A percentile compares a stretch with the other conserved stretches of the same genome.
phyloP scores from a whole-genome alignment of 108 stramenopile genomes.

The Seminavis robusta region DNA sequence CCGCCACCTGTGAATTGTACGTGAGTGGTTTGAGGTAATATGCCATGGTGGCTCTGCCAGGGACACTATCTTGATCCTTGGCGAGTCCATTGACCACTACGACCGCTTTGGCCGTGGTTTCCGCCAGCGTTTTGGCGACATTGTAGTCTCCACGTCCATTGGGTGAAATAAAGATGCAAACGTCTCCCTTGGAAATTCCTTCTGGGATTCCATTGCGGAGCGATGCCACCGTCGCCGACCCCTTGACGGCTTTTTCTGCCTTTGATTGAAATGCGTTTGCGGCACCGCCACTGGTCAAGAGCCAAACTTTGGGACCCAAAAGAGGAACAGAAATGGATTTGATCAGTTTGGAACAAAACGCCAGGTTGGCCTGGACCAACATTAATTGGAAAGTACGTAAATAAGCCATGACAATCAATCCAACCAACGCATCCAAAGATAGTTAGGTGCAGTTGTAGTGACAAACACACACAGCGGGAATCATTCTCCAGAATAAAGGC shows the following conservation, averaged over 20 bases:
- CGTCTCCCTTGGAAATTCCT: constrained; percentile 9
- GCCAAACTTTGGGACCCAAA: constrained; percentile 46
- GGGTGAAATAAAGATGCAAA: constrained; percentile 59
- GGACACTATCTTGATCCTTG: constrained; percentile 53
- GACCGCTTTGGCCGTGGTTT: constrained; percentile 18
- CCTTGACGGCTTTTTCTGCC: constrained; percentile 32
- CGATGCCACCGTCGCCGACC: constrained; percentile 7
- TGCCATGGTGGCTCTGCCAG: constrained; percentile 63
- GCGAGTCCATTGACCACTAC: constrained; percentile 72
- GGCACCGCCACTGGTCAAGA: constrained; percentile 46
- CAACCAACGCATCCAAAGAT: too few species aligned
- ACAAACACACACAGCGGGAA: too few species aligned
- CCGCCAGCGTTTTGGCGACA: constrained; percentile 43
- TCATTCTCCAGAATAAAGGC: not conserved
- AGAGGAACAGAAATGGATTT: constrained; percentile 23
- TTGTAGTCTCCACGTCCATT: constrained; percentile 48
- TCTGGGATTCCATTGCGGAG: constrained; percentile 13
- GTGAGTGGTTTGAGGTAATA: constrained; percentile 76
- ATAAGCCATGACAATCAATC: too few species aligned
- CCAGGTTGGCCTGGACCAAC: constrained; percentile 39
- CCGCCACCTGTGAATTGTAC: constrained; percentile 76
- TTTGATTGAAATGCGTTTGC: constrained; percentile 34
- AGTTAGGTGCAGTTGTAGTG: too few species aligned
- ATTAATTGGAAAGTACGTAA: too few species aligned
- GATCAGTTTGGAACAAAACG: constrained; percentile 45